These are phyloP conservation scores for Cystobasidium pallidum DNA, from an alignment of 1,284 basidiomycete species.

Conservation along the genomic window DNA sequence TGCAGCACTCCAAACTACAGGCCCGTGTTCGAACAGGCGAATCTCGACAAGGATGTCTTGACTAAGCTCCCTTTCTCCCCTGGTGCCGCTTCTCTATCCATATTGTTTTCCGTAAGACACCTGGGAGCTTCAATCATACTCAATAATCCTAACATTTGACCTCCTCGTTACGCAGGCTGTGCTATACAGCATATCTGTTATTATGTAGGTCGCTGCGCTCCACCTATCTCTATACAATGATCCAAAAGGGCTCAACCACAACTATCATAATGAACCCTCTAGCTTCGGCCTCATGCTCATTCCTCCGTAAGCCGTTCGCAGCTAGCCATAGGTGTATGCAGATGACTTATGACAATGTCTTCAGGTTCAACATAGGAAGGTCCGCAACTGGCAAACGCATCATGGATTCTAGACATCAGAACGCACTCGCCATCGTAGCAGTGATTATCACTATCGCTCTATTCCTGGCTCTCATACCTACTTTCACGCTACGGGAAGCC, in stretches of 20 bases:
- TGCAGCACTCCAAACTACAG: conserved; percentile 28
- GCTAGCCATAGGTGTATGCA: neutral
- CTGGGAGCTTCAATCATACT: neutral
- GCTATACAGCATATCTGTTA: neutral
- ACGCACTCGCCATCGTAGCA: conserved; percentile 2
- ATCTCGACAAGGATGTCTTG: conserved; percentile 5
- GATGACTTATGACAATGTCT: neutral
- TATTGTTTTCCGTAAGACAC: conserved; percentile 21
- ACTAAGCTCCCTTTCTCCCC: conserved; percentile 5
- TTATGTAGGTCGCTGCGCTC: conserved; percentile 19
- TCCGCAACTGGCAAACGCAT: conserved; percentile 2
- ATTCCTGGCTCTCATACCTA: neutral
- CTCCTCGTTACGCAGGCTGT: conserved; percentile 1
- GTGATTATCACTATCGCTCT: conserved; percentile 12
- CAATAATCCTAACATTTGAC: too few species aligned
- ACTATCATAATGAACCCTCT: too few species aligned
- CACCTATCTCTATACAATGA: too few species aligned
- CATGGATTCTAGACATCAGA: conserved; percentile 34
- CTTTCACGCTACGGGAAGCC: neutral
- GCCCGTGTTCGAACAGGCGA: conserved; percentile 28
- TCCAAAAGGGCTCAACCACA: too few species aligned
- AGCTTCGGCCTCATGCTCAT: neutral
- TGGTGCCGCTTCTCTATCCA: neutral
- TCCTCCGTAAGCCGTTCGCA: neutral
- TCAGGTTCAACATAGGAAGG: neutral